phyloP scores from a whole-genome alignment of 352 stramenopile genomes.

The Globisporangium nodosum region DNA sequence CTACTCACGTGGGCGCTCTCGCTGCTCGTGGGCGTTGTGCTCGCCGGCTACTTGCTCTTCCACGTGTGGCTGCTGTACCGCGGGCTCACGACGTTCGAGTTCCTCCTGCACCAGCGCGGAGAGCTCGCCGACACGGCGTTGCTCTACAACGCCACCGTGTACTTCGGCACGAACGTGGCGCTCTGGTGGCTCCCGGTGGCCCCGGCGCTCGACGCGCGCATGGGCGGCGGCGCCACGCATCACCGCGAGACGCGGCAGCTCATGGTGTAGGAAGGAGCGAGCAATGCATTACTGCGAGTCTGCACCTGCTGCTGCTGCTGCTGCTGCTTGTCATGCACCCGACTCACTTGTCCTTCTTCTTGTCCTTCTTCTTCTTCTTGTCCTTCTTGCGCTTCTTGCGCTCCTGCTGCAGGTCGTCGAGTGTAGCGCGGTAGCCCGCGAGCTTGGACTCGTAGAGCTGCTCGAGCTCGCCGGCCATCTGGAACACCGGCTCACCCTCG shows the following conservation, averaged over 20 bases:
- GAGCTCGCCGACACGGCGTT: slow-evolving; percentile 46
- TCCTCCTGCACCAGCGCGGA: slow-evolving; percentile 39
- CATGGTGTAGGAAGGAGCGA: slow-evolving; percentile 17
- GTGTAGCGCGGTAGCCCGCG: slow-evolving; percentile 49
- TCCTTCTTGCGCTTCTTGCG: slow-evolving; percentile 87
- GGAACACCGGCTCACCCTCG: slow-evolving; percentile 71
- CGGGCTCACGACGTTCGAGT: slow-evolving; percentile 77
- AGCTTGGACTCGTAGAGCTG: slow-evolving; percentile 74
- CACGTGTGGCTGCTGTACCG: slow-evolving; percentile 62
- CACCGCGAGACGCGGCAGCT: slow-evolving; percentile 34
- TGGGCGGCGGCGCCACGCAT: slow-evolving; percentile 14
- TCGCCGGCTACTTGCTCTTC: slow-evolving; percentile 69
- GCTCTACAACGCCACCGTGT: slow-evolving; percentile 45
- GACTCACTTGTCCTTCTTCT: slow-evolving; percentile 82
- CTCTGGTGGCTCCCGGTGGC: slow-evolving; percentile 55
- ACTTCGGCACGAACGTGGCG: slow-evolving; percentile 53
- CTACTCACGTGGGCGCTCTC: slow-evolving; percentile 46
- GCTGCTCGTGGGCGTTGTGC: slow-evolving; percentile 42
- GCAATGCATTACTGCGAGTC: background rate
- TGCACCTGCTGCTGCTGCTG: background rate
- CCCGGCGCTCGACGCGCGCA: slow-evolving; percentile 25
- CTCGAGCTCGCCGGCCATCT: slow-evolving; percentile 80
- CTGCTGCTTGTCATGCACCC: background rate
- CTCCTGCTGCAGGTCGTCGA: slow-evolving; percentile 75
- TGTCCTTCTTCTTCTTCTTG: slow-evolving; percentile 88